phyloP scores from a whole-genome alignment of 176 grass and related monocot species.

The Eleusine coracana region DNA sequence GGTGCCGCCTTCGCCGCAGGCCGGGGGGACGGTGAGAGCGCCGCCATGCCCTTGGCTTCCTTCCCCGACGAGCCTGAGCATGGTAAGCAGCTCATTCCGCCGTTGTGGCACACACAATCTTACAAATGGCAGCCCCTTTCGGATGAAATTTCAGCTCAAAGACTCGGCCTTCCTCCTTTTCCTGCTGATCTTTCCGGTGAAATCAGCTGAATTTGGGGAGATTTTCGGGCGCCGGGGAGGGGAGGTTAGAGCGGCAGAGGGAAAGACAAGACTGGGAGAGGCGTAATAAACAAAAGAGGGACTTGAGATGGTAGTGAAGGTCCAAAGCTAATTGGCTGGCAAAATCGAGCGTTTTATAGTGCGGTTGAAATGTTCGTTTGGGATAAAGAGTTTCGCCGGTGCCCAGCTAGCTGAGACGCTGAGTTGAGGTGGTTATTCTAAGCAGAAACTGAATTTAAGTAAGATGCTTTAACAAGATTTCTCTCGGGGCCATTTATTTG shows the following conservation, averaged over 20 bases:
- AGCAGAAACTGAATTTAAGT: background rate
- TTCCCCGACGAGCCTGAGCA: slow-evolving; percentile 67
- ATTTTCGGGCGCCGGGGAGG: slow-evolving; percentile 4
- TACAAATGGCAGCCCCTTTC: slow-evolving; percentile 33
- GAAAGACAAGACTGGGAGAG: slow-evolving; percentile 30
- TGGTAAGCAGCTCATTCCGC: slow-evolving; percentile 72
- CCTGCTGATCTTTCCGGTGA: slow-evolving; percentile 18
- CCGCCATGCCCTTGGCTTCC: slow-evolving; percentile 48
- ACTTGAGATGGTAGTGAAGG: background rate
- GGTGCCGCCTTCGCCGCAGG: slow-evolving; percentile 28
- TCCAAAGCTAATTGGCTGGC: slow-evolving; percentile 7
- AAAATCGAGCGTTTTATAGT: slow-evolving; percentile 41
- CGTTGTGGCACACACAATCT: slow-evolving; percentile 5
- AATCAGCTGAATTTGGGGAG: slow-evolving; percentile 36
- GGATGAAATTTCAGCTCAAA: slow-evolving; percentile 31
- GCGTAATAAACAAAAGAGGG: slow-evolving; percentile 38
- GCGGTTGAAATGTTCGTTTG: slow-evolving; percentile 42
- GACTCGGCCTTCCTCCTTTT: slow-evolving; percentile 16
- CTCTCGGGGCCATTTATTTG: background rate
- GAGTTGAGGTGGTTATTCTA: slow-evolving; percentile 3
- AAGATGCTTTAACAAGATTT: background rate
- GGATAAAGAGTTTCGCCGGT: background rate
- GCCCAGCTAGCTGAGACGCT: background rate
- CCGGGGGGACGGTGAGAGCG: slow-evolving; percentile 49
- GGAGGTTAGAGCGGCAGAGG: background rate